phyloP scores from a whole-genome alignment of 2,329 filamentous ascomycete genomes.

The Monilinia vaccinii-corymbosi region DNA sequence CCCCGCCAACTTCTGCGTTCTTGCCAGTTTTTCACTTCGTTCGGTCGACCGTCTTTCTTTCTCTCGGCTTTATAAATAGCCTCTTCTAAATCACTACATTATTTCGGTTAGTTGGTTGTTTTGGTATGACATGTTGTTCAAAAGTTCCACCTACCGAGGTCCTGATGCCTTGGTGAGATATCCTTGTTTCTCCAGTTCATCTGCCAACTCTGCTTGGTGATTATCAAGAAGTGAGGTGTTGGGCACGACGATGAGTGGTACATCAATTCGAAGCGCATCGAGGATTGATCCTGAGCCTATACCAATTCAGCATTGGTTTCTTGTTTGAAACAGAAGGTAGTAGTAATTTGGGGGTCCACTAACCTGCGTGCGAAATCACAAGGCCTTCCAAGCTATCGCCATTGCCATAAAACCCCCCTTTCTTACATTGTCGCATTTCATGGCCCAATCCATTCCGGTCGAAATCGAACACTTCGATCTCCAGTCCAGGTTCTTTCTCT shows the following conservation, averaged over 20 bases:
- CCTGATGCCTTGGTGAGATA: constrained; percentile 50
- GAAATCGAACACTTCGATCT: constrained; percentile 57
- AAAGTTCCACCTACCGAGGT: constrained; percentile 15
- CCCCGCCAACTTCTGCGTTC: constrained; percentile 17
- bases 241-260: constrained; percentile 81
- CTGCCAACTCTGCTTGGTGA: constrained; percentile 81
- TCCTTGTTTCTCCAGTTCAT: constrained; percentile 61
- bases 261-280: constrained; percentile 63
- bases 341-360: constrained; percentile 20
- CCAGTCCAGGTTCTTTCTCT: constrained; percentile 31
- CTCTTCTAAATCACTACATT: constrained; percentile 14
- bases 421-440: constrained; percentile 38
- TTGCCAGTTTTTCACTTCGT: background rate
- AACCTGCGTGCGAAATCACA: constrained; percentile 85
- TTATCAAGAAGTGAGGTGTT: constrained; percentile 78
- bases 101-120: background rate
- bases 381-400: constrained; percentile 52
- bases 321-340: background rate
- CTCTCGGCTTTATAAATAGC: constrained; percentile 19
- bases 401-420: constrained; percentile 28
- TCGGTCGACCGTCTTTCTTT: background rate
- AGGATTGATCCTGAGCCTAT: constrained; percentile 84
- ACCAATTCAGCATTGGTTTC: background rate
- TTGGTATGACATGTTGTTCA: background rate
- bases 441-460: constrained; percentile 46